Percentiles rank a stretch among this genome's conserved stretches.
Conservation (phyloP, 352 stramenopile species). For the Phytophthora idaei region DNA sequence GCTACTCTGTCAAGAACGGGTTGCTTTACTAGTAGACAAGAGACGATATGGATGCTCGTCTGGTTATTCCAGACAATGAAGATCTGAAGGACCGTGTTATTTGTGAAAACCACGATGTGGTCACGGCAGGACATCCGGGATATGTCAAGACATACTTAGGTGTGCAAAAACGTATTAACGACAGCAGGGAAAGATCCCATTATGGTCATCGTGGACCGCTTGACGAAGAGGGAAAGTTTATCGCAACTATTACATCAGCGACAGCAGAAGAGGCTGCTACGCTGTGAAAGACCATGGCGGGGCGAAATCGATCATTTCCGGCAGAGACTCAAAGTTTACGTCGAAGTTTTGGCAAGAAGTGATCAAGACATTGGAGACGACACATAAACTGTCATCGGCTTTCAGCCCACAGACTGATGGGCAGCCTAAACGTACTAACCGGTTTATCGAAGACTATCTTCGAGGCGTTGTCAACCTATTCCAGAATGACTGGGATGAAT, state of each 20-base stretch:
- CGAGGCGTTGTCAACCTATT: not conserved
- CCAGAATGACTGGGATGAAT: not conserved
- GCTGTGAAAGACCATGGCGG: conserved; percentile 11
- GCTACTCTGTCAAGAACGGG: too few relatives aligned
- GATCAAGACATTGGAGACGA: too few relatives aligned
- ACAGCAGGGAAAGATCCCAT: not conserved
- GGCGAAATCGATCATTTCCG: not conserved
- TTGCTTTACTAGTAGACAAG: too few relatives aligned
- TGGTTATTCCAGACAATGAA: too few relatives aligned
- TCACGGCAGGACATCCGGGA: too few relatives aligned
- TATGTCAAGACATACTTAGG: too few relatives aligned
- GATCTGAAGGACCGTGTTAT: too few relatives aligned
- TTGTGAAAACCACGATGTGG: too few relatives aligned
- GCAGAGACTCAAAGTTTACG: not conserved
- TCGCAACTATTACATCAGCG: not conserved
- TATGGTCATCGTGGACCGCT: not conserved
- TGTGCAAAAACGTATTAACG: not conserved
- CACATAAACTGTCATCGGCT: too few relatives aligned
- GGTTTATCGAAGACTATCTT: conserved; percentile 24
- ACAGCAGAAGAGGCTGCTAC: not conserved
- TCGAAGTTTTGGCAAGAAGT: too few relatives aligned
- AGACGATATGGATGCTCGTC: too few relatives aligned
- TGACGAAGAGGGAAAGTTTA: not conserved
- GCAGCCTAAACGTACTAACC: conserved; percentile 14
- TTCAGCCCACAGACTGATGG: not conserved